Percentiles rank a stretch among this genome's conserved stretches.
These are phyloP conservation scores for Anisodus acutangulus DNA, from an alignment of 257 asterid species.

Conservation along the genomic window DNA sequence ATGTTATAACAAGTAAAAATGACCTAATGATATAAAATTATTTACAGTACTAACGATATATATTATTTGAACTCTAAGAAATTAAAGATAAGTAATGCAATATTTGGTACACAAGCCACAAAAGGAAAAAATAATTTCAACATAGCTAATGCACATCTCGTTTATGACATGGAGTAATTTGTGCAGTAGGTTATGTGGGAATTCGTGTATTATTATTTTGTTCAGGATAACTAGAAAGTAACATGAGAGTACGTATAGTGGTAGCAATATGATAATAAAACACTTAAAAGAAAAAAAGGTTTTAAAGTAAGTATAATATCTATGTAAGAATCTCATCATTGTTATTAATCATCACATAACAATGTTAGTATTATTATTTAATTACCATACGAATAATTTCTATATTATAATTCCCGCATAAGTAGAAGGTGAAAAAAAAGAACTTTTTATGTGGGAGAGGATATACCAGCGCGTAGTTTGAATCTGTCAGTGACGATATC, in stretches of 20 bases:
- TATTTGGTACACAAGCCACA: neutral
- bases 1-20: too few species aligned
- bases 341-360: neutral
- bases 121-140: neutral
- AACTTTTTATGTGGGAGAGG: neutral
- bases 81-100: too few species aligned
- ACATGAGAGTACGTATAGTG: too few species aligned
- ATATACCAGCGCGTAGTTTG: constrained; percentile 14
- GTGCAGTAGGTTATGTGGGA: neutral
- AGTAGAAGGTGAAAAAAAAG: neutral
- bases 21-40: too few species aligned
- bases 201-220: neutral
- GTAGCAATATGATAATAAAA: too few species aligned
- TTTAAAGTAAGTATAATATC: too few species aligned
- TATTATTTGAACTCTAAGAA: too few species aligned
- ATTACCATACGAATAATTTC: neutral
- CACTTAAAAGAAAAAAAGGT: too few species aligned
- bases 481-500: constrained; percentile 6
- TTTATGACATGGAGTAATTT: neutral
- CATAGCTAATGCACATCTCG: neutral
- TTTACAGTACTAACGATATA: too few species aligned
- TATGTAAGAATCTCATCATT: too few species aligned
- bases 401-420: neutral
- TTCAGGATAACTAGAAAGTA: too few species aligned
- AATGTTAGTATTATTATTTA: neutral